phyloP scores from a whole-genome alignment of 2,329 filamentous ascomycete genomes.

The Fusarium verrucosum region DNA sequence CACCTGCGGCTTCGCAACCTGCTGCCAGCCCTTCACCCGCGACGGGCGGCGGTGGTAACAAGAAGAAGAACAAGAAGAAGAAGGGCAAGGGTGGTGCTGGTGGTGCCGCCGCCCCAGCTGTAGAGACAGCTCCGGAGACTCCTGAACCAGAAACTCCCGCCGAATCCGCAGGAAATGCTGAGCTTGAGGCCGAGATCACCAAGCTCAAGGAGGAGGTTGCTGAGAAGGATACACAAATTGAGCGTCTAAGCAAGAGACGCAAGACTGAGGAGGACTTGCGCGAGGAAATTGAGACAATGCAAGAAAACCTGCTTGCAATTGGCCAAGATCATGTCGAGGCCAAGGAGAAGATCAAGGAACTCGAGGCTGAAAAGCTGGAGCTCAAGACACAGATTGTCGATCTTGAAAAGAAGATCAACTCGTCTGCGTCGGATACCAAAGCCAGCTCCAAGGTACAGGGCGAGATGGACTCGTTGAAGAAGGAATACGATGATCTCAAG shows the following conservation, averaged over 20 bases:
- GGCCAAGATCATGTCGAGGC: slow-evolving; percentile 86
- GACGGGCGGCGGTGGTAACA: slow-evolving; percentile 49
- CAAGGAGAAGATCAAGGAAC: slow-evolving; percentile 77
- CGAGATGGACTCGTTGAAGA: slow-evolving; percentile 66
- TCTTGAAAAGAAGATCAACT: slow-evolving; percentile 75
- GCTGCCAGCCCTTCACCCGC: slow-evolving; percentile 29
- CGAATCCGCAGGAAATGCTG: slow-evolving; percentile 47
- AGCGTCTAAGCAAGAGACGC: slow-evolving; percentile 73
- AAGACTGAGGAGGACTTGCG: slow-evolving; percentile 80
- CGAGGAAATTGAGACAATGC: slow-evolving; percentile 86
- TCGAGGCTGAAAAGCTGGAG: slow-evolving; percentile 73
- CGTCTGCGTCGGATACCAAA: slow-evolving; percentile 48
- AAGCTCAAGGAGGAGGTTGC: slow-evolving; percentile 63
- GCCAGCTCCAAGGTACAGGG: slow-evolving; percentile 65
- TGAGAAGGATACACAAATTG: slow-evolving; percentile 78
- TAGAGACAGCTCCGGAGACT: slow-evolving; percentile 50
- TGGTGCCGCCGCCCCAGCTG: slow-evolving; percentile 48
- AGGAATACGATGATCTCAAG: slow-evolving; percentile 74
- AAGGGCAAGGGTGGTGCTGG: slow-evolving; percentile 79
- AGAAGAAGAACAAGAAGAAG: slow-evolving; percentile 84
- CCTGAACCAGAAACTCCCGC: slow-evolving; percentile 48
- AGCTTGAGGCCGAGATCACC: slow-evolving; percentile 59
- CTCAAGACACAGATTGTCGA: slow-evolving; percentile 70
- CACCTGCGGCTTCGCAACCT: slow-evolving; percentile 39
- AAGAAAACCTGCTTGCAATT: slow-evolving; percentile 80